These are phyloP conservation scores for Euphrasia confusa DNA, from an alignment of 257 asterid species.

Conservation along the genomic window DNA sequence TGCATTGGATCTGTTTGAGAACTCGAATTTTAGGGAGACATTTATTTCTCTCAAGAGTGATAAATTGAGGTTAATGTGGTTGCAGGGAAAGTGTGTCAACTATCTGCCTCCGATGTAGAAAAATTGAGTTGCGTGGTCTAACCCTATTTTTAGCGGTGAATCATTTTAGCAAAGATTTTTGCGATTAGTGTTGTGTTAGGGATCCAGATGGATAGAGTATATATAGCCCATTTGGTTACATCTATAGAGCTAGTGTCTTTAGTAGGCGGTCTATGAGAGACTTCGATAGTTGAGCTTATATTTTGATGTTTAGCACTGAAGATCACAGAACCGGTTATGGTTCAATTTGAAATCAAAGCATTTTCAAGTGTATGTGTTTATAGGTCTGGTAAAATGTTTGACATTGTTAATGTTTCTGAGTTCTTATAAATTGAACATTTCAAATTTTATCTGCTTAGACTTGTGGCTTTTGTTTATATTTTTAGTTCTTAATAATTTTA, in stretches of 20 bases:
- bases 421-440: too few species aligned
- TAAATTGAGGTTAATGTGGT: constrained; percentile 52
- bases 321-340: too few species aligned
- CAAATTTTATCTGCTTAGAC: too few species aligned
- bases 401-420: too few species aligned
- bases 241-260: too few species aligned
- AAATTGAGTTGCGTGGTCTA: not conserved
- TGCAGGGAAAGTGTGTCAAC: constrained; percentile 59
- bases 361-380: too few species aligned
- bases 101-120: constrained; percentile 23
- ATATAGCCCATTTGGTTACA: not conserved
- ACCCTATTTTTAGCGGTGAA: not conserved
- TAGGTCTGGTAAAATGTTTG: too few species aligned
- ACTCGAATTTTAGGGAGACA: constrained; percentile 59
- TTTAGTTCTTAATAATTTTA: too few species aligned
- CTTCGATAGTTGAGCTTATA: too few species aligned
- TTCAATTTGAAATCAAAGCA: too few species aligned
- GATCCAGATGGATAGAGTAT: not conserved
- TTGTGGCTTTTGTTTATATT: too few species aligned
- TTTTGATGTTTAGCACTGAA: not conserved
- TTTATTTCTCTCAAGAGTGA: constrained; percentile 57
- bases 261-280: too few species aligned
- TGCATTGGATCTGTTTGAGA: constrained; percentile 75
- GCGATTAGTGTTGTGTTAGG: not conserved
- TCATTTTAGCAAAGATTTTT: not conserved